Conservation (phyloP, 169 alveolate species). For the Plasmodium reichenowi region DNA sequence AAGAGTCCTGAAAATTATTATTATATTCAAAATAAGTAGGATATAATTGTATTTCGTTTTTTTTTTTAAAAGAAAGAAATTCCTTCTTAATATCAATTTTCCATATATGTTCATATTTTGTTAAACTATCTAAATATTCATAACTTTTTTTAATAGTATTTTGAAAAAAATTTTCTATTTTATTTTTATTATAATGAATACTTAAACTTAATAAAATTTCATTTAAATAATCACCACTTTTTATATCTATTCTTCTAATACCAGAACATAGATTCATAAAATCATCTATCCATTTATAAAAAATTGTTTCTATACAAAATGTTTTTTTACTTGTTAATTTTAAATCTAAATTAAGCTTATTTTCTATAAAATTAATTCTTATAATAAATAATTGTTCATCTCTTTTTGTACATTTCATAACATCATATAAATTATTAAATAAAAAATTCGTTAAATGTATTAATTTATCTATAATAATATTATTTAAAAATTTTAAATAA, state of each 20-base stretch:
- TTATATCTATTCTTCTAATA: slow-evolving; percentile 65
- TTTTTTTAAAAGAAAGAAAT: slow-evolving; percentile 28
- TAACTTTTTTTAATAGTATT: slow-evolving; percentile 35
- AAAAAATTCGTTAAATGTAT: slow-evolving; percentile 28
- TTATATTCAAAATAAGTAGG: slow-evolving; percentile 72
- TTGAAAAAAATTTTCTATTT: slow-evolving; percentile 37
- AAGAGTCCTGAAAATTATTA: slow-evolving; percentile 56
- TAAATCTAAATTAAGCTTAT: slow-evolving; percentile 41
- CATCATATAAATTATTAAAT: slow-evolving; percentile 29
- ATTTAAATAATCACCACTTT: slow-evolving; percentile 67
- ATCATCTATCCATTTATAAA: slow-evolving; percentile 65
- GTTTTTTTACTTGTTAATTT: slow-evolving; percentile 53
- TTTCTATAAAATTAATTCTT: slow-evolving; percentile 39
- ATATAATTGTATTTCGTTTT: slow-evolving; percentile 43
- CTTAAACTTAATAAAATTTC: slow-evolving; percentile 49
- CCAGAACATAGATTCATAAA: slow-evolving; percentile 62
- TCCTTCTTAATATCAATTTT: slow-evolving; percentile 57
- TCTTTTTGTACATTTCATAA: slow-evolving; percentile 22
- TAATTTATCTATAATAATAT: slow-evolving; percentile 85
- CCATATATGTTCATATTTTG: slow-evolving; percentile 49
- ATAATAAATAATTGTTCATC: slow-evolving; percentile 55
- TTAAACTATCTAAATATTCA: slow-evolving; percentile 31
- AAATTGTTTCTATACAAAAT: slow-evolving; percentile 24
- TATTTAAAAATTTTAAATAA: slow-evolving; percentile 90
- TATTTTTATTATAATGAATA: slow-evolving; percentile 37